A percentile compares a stretch with the other conserved stretches of the same genome.
These are phyloP conservation scores for Kodamaea lidongshanica DNA, from an alignment of 805 yeast species.

Conservation along the genomic window DNA sequence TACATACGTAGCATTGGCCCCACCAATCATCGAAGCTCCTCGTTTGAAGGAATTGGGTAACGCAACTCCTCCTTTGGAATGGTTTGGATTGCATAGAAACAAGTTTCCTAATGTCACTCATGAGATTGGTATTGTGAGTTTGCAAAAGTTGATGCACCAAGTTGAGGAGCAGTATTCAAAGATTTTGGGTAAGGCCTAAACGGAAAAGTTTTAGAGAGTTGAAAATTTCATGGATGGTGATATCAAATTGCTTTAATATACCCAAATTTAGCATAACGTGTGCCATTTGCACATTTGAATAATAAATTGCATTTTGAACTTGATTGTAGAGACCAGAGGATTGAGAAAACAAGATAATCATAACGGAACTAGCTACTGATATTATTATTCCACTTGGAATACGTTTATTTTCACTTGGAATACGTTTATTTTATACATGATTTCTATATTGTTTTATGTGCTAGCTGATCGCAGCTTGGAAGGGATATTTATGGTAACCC, in stretches of 20 bases:
- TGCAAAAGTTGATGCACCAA: slow-evolving; percentile 69
- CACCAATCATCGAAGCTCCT: slow-evolving; percentile 84
- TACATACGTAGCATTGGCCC: slow-evolving; percentile 56
- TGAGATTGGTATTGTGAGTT: slow-evolving; percentile 63
- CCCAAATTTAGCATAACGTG: background rate
- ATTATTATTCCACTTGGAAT: background rate
- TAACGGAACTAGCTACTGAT: too few species aligned
- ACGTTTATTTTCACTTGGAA: background rate
- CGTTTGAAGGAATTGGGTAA: slow-evolving; percentile 86
- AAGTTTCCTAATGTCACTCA: slow-evolving; percentile 84
- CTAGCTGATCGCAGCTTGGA: too few species aligned
- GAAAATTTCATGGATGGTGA: too few species aligned
- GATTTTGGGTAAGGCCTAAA: slow-evolving; percentile 39
- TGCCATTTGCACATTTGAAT: too few species aligned
- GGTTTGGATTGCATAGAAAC: slow-evolving; percentile 92
- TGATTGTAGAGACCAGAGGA: too few species aligned
- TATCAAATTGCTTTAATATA: too few species aligned
- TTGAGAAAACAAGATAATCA: too few species aligned
- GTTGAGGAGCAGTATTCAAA: slow-evolving; percentile 52
- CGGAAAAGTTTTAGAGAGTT: background rate
- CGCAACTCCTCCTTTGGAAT: slow-evolving; percentile 96
- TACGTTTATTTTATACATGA: too few species aligned
- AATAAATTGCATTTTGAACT: too few species aligned
- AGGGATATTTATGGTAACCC: too few species aligned
- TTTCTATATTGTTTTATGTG: too few species aligned